Evolutionary conservation across 2,329 filamentous ascomycete species (phyloP), one percentile per base, ranked within the genome.

Genomic region (Alternaria sp.): DNA sequence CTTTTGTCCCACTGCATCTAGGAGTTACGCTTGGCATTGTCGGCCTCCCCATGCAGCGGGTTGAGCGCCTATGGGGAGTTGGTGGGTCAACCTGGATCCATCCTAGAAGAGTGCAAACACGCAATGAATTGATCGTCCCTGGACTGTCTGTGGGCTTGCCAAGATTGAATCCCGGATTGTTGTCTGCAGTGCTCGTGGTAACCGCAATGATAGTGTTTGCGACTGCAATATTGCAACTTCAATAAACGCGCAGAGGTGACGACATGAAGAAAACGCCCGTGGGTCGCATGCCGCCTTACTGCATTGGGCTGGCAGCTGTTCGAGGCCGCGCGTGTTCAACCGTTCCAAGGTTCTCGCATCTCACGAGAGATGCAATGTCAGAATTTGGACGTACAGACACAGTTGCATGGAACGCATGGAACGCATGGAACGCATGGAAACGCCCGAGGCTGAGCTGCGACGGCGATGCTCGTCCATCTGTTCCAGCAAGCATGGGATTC

Each of bases 21-120:
- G 51, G 56, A 26, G 23, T 56, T 14, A 23, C 17, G 31, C 23
- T 39, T 48, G 55, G 60, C 56, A 62, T 62, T 50, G 49, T 39
- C 50, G 53, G 61, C 59, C 61, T 64, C 61, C 61, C 56, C 58
- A 8, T 50, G 37, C 23, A 31, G 29, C 17, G 61, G 59, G 62
- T 64, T 41, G 59, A 52, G 58, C 48, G 62, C 62, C 62, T 31
- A 37, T 21, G 51, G 59, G 59, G 54, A 52, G 52, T 59, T 56
- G 14, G 40, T 58, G 45, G 28, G 49, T 26, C 31, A 54, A 17
- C 13, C 13, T 50, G 36, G 29, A 48, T 48, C 11, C 34, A 45
- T 17, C 29, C 36, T 28, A 42, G 13, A 34, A 29, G n/a, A 28
- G 44, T 29, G 42, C 6, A 36, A 36, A 26, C 3, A 50, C 54